Evolutionary conservation across 2,329 filamentous ascomycete genomes (phyloP), one percentile per base, ranked within the genome.

Genomic region (Corinectria fuckeliana): DNA sequence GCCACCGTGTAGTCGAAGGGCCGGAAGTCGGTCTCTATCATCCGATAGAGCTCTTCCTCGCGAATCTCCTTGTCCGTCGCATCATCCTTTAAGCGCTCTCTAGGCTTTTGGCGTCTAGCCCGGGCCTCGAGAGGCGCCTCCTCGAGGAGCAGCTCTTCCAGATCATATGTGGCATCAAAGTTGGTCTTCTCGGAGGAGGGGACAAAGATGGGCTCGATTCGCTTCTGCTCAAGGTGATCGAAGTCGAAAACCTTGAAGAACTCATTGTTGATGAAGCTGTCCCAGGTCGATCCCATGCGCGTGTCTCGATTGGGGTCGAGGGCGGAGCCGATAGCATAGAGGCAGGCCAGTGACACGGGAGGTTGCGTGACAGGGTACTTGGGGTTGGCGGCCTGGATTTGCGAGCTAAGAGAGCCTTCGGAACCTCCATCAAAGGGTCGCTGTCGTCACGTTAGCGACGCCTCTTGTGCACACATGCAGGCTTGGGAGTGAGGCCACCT

Each of bases 131-230:
- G 80, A 1, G 95, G 95, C 11, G 95, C 95, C 74, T 99, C 95
- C 76, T 99, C 95, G 42, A 99, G 78, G 2, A 99, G 79, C 18
- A 99, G 77, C 75, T 99, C 95, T 74, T 99, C 95, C 50, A 99
- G 80, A 75, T 99, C 95, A 73, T 99, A 98, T 1, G 95, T 99
- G 4, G 95, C 95, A 76, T 99, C 95, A 67, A 99, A 99, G 75
- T 99, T 99, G 3, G 95, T 98, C 84, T 99, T 99, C 48, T 98
- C 95, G 56, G 92, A 93, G 0, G 94, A 97, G 0, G 95, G 95
- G 18, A 91, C 86, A 74, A 99, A 99, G 3, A 98, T 88, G 0
- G 95, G 95, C 68, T 93, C 89, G 42, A 98, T 88, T 72, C 93
- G 88, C 74, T 97, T 98, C 64, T 87, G 83, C 74, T 97, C 92